phyloP scores from a whole-genome alignment of 169 alveolate genomes.

The Plasmodium coatneyi region DNA sequence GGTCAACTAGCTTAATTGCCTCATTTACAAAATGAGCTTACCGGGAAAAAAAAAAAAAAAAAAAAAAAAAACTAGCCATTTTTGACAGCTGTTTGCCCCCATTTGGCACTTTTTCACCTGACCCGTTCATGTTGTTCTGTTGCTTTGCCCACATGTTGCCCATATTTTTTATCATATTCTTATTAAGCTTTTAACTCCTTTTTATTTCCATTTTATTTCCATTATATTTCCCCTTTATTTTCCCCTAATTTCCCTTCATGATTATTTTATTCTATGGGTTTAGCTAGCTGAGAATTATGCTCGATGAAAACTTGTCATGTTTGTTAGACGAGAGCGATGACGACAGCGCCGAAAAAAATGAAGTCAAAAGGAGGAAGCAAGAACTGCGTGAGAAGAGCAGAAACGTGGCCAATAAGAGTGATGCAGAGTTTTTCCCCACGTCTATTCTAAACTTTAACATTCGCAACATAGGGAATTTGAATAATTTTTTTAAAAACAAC shows the following conservation, averaged over 20 bases:
- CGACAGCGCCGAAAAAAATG: constrained; percentile 26
- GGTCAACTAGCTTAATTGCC: background rate
- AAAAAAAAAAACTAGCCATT: constrained; percentile 1
- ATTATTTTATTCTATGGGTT: background rate
- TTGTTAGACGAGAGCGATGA: constrained; percentile 73
- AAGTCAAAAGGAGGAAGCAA: constrained; percentile 11
- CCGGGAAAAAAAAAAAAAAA: background rate
- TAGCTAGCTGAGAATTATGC: constrained; percentile 25
- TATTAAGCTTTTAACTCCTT: background rate
- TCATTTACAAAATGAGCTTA: background rate
- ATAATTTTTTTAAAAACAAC: constrained; percentile 47
- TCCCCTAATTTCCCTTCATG: background rate
- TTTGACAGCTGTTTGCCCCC: background rate
- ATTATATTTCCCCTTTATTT: background rate
- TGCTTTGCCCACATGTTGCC: background rate
- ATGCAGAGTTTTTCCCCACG: background rate
- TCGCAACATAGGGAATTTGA: constrained; percentile 47
- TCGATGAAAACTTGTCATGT: constrained; percentile 74
- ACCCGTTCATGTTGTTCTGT: constrained; percentile 2
- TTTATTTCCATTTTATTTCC: too few species aligned
- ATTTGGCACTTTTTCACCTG: constrained; percentile 4
- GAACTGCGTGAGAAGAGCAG: background rate
- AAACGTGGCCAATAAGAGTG: background rate
- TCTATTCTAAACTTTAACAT: constrained; percentile 51
- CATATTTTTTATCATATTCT: background rate